Percentiles rank a stretch among this genome's conserved stretches.
These are phyloP conservation scores for Xylaria arbuscula DNA, from an alignment of 2,329 filamentous ascomycete genomes.

Conservation along the genomic window DNA sequence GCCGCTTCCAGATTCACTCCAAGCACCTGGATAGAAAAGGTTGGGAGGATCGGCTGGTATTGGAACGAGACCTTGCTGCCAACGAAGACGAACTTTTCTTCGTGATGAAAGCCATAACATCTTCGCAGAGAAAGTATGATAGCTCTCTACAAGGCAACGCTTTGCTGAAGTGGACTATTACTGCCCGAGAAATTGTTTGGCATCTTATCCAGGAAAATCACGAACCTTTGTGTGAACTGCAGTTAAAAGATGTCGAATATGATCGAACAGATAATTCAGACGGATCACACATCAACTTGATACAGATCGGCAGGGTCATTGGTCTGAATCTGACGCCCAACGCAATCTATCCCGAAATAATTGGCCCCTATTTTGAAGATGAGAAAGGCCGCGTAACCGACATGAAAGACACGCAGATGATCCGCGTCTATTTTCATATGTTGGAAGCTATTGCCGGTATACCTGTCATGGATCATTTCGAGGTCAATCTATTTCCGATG, in stretches of 20 bases:
- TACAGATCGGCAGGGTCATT: conserved; percentile 87
- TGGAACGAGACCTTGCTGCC: conserved; percentile 87
- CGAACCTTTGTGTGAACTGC: conserved; percentile 90
- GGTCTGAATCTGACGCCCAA: conserved; percentile 91
- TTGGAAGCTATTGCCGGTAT: conserved; percentile 97
- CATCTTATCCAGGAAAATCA: conserved; percentile 89
- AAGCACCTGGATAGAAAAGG: conserved; percentile 87
- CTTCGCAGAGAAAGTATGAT: conserved; percentile 88
- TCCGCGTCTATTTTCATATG: conserved; percentile 97
- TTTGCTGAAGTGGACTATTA: conserved; percentile 89
- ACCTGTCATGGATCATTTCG: conserved; percentile 95
- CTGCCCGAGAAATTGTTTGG: conserved; percentile 96
- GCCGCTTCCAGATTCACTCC: conserved; percentile 92
- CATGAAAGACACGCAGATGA: conserved; percentile 79
- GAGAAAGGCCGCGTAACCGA: conserved; percentile 65
- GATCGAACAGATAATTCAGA: conserved; percentile 97
- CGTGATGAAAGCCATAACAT: conserved; percentile 99
- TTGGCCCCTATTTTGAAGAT: conserved; percentile 85
- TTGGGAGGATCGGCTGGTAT: conserved; percentile 88
- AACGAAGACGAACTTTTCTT: conserved; percentile 99
- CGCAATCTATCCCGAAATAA: conserved; percentile 95
- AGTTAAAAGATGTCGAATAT: conserved; percentile 90
- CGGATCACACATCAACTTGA: conserved; percentile 92
- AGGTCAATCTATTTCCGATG: conserved; percentile 91
- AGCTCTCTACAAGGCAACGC: conserved; percentile 78